Evolutionary conservation across 495 filamentous ascomycete species (phyloP), one percentile per base, ranked within the genome.

Genomic region (Zalerion maritima): DNA sequence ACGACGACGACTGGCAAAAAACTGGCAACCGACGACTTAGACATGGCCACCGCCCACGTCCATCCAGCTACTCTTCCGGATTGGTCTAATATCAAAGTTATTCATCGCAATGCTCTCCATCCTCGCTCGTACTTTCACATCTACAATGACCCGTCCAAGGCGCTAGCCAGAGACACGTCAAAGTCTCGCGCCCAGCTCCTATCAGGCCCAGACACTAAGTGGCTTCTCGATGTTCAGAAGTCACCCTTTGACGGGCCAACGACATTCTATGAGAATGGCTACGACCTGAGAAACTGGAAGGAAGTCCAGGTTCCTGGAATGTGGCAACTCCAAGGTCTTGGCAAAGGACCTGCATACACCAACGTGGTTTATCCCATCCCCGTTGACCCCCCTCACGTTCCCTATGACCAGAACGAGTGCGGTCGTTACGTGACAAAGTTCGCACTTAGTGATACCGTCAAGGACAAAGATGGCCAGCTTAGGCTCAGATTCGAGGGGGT

Each of bases 321-420:
- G 61, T 81, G 75, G 76, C 75, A 80, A 40, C 50, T 74, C 10
- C 71, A 79, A 38, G 73, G 73, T 22, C 71, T 69, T 35, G 73
- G 71, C 8, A 62, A 60, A 32, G 58, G 58, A 7, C 71, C 71
- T 2, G 70, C 75, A 21, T 79, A 79, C 31, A 78, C 72, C 10
- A 81, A 80, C 35, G 45, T 71, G 30, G 57, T 65, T 29, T 78
- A 59, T 36, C 76, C 73, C 2, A 75, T 75, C 28, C 73, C 74
- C 1, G 58, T 69, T 4, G 43, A 69, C 35, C 71, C 73, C 4
- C 75, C 75, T 1, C 44, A 59, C 32, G 62, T 78, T 10, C 72
- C 75, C 2, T 65, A 63, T 17, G 64, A 73, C 20, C 55, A 67
- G 9, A 81, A 80, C 39, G 70, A 75, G 32, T 75, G 69, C 10